Evolutionary conservation across 2,329 filamentous ascomycete species (phyloP).

Genomic region (Fusarium proliferatum): DNA sequence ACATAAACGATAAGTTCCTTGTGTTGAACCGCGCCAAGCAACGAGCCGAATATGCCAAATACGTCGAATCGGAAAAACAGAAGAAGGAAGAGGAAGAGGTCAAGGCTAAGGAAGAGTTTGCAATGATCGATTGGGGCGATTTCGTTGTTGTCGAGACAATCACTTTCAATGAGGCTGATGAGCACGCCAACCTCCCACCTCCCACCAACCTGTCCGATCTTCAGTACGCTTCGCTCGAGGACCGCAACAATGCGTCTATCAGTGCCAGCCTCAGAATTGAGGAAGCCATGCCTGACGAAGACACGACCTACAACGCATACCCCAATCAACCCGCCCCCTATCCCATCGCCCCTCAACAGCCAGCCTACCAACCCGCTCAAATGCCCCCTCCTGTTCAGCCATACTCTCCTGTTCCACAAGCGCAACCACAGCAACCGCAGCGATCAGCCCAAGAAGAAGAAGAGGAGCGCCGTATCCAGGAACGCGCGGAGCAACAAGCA

Average conservation of each 20-base stretch:
- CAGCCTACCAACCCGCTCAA: conserved; percentile 49
- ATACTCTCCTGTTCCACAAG: conserved; percentile 32
- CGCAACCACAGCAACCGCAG: conserved; percentile 43
- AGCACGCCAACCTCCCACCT: conserved; percentile 85
- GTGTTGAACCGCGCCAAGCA: conserved; percentile 84
- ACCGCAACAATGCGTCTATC: conserved; percentile 91
- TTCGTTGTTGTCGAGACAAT: conserved; percentile 97
- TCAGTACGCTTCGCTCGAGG: conserved; percentile 93
- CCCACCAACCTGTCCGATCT: conserved; percentile 91
- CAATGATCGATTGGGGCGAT: conserved; percentile 97
- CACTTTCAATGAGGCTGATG: conserved; percentile 88
- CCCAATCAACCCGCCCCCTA: conserved; percentile 50
- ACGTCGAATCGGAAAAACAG: conserved; percentile 84
- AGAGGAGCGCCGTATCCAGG: conserved; percentile 71
- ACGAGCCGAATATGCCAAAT: conserved; percentile 87
- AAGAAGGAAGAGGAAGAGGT: conserved; percentile 91
- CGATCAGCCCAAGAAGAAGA: conserved; percentile 67
- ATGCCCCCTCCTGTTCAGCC: conserved; percentile 55
- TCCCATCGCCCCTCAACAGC: conserved; percentile 55
- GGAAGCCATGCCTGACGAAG: conserved; percentile 89
- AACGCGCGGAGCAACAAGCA: conserved; percentile 68
- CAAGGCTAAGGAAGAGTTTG: conserved; percentile 79
- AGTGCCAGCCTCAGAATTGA: conserved; percentile 87
- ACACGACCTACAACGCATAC: conserved; percentile 67
- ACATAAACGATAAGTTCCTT: conserved; percentile 81